phyloP scores from a whole-genome alignment of 805 yeast species.

The Spathaspora arborariae region DNA sequence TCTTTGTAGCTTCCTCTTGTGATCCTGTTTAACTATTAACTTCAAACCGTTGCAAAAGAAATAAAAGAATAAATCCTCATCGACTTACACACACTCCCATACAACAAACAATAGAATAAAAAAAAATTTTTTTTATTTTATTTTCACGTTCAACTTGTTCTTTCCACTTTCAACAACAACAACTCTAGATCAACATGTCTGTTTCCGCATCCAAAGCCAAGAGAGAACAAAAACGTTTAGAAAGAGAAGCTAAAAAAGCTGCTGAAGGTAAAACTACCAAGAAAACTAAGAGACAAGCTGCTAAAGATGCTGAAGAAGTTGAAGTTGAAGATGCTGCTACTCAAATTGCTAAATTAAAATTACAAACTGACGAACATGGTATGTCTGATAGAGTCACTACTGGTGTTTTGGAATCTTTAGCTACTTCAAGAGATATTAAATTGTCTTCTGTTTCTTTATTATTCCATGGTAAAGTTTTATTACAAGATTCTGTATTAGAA shows the following conservation, averaged over 20 bases:
- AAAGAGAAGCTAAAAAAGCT: constrained; percentile 43
- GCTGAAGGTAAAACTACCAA: constrained; percentile 71
- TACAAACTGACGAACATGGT: constrained; percentile 93
- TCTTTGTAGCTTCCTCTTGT: too few relatives aligned
- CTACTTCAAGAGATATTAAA: constrained; percentile 91
- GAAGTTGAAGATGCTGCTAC: constrained; percentile 64
- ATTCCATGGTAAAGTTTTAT: constrained; percentile 95
- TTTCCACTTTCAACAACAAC: too few relatives aligned
- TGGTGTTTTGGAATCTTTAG: constrained; percentile 88
- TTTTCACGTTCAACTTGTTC: not conserved
- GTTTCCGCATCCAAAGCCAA: constrained; percentile 94
- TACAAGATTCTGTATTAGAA: constrained; percentile 89
- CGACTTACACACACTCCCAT: too few relatives aligned
- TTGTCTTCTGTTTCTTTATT: constrained; percentile 83
- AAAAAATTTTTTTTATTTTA: constrained; percentile 4
- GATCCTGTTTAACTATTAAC: too few relatives aligned
- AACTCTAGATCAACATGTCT: constrained; percentile 29
- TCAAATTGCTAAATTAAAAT: constrained; percentile 78
- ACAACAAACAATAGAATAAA: not conserved
- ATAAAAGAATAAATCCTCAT: too few relatives aligned
- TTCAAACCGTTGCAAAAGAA: too few relatives aligned
- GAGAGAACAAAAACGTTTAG: constrained; percentile 93
- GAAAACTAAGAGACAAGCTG: constrained; percentile 57
- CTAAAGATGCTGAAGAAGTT: constrained; percentile 46
- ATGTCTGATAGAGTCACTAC: constrained; percentile 96